Conservation (phyloP, 2,329 filamentous ascomycete species). For the Fusarium humuli region DNA sequence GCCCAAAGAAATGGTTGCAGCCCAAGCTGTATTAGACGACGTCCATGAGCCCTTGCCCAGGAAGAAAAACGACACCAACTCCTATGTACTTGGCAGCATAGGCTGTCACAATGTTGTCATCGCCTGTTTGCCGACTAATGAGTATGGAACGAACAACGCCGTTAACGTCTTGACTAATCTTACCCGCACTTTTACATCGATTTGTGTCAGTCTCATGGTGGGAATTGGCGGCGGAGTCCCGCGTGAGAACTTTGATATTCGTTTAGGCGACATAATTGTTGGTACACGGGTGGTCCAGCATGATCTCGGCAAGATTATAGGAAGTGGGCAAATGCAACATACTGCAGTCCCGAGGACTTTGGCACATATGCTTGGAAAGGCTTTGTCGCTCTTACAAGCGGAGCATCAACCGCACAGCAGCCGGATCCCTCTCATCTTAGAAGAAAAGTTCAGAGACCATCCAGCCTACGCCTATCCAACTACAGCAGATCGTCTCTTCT, state of each 20-base stretch:
- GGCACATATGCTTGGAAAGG: fast-evolving
- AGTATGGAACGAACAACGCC: conserved; percentile 27
- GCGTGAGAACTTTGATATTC: neutral
- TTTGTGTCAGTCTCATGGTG: fast-evolving
- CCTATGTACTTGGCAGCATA: conserved; percentile 42
- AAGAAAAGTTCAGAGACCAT: fast-evolving
- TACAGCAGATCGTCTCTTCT: neutral
- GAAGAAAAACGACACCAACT: conserved; percentile 37
- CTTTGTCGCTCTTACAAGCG: neutral
- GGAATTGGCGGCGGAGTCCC: neutral
- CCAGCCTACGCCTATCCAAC: neutral
- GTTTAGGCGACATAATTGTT: neutral
- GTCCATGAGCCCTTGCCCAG: conserved; percentile 17
- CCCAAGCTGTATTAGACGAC: conserved; percentile 46
- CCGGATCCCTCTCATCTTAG: fast-evolving
- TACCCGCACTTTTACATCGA: neutral
- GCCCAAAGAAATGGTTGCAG: conserved; percentile 43
- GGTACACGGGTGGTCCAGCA: neutral
- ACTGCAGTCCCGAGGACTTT: neutral
- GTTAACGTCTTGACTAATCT: neutral
- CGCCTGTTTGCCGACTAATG: conserved; percentile 25
- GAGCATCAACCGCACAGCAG: neutral
- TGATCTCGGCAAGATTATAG: neutral
- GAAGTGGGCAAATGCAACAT: neutral
- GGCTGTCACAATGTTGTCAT: conserved; percentile 44